phyloP scores from a whole-genome alignment of 352 stramenopile species.

The Pythium aquatile region DNA sequence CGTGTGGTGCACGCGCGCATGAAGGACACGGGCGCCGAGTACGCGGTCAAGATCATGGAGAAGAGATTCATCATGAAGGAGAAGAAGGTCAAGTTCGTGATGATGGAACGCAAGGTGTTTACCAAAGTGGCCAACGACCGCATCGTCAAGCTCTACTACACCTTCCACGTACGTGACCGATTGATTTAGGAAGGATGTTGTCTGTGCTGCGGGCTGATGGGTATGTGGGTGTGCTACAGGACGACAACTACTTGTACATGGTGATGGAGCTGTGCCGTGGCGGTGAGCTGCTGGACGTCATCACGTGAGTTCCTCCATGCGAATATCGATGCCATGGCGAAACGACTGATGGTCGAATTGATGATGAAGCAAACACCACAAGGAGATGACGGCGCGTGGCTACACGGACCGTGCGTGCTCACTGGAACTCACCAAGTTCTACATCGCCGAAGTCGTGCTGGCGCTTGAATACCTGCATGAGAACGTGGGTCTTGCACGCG shows the following conservation, averaged over 20 bases:
- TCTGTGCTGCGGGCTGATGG: slow-evolving; percentile 2
- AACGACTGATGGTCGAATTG: background rate
- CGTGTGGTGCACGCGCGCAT: slow-evolving; percentile 87
- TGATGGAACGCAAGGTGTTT: slow-evolving; percentile 92
- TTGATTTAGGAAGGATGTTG: slow-evolving; percentile 4
- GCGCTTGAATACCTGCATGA: slow-evolving; percentile 94
- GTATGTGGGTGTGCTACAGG: slow-evolving; percentile 27
- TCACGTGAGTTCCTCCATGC: slow-evolving; percentile 48
- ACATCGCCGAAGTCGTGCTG: slow-evolving; percentile 93
- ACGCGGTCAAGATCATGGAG: slow-evolving; percentile 92
- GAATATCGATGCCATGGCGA: background rate
- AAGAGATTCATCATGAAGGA: slow-evolving; percentile 90
- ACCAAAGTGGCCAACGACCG: slow-evolving; percentile 86
- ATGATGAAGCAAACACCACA: slow-evolving; percentile 65
- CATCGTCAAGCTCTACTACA: slow-evolving; percentile 90
- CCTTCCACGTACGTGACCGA: slow-evolving; percentile 67
- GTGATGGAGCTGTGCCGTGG: slow-evolving; percentile 88
- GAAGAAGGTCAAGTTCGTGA: slow-evolving; percentile 91
- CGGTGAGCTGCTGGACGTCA: slow-evolving; percentile 84
- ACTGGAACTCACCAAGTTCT: slow-evolving; percentile 88
- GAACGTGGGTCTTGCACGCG: slow-evolving; percentile 34
- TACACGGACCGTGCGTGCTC: slow-evolving; percentile 67
- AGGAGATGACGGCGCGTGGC: slow-evolving; percentile 53
- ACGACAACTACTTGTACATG: slow-evolving; percentile 89
- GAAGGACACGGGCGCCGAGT: slow-evolving; percentile 85